Evolutionary conservation across 352 stramenopile genomes (phyloP), one percentile per base, ranked within the genome.

Genomic region (Blastocystis sp.): DNA sequence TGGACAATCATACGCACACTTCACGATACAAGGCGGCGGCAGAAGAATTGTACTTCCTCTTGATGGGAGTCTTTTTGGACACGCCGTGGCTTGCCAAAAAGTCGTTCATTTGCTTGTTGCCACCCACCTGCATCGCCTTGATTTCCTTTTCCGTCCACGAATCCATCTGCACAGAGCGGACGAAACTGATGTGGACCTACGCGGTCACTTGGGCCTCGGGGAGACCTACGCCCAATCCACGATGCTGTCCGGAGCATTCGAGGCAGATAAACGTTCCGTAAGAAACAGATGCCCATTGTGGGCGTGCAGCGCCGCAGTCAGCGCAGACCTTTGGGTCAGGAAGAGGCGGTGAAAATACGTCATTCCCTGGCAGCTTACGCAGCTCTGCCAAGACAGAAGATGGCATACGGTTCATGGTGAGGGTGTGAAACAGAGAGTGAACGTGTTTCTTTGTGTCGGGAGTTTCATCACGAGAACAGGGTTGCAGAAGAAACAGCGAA

Each of bases 191-290:
- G 89, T 89, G 87, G 7, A 89, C 87, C 71, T 81, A 24, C 17
- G 10, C 7, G 38, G 63, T 21, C 63, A 19, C 14, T n/a, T 0
- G n/a, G 42, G 4, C 19, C 14, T 17, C 21, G 11, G 4, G 9
- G 19, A 63, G 19, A 14, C 61, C 10, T 68, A 81, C 71, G 34
- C 87, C 87, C 34, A 89, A 64, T 24, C 34, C 24, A 80, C 87
- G 76, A 69, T 89, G 87, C 6, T 48, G 21, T 59, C 76, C 87
- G 63, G 68, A 88, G 52, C 87, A 89, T 52, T 89, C 87, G 14
- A 89, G 62, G 78, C 87, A 89, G 19, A 89, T 89, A 82, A 89
- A 89, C 6, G 89, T 63, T 24, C 87, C 87, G 54, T 88, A 89
- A 1, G 87, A 68, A 59, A 89, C 77, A 48, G 87, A 89, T 64